phyloP scores from a whole-genome alignment of 140 eudicot species.

The Senecio squalidus region DNA sequence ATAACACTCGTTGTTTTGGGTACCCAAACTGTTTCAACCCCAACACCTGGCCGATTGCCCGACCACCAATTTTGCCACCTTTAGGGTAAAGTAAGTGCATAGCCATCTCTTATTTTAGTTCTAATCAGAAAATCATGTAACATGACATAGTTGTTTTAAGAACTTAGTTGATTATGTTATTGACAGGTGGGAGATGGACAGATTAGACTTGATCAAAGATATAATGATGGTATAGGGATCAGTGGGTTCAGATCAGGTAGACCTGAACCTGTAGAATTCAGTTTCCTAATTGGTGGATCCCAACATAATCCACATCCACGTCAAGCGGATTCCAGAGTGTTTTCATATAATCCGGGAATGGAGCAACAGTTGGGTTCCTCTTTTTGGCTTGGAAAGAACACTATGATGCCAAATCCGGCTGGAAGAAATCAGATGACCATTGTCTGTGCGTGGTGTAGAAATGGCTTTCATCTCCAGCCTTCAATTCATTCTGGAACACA shows the following conservation, averaged over 20 bases:
- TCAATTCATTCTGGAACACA: conserved; percentile 42
- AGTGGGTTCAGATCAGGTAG: conserved; percentile 41
- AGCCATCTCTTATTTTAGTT: no score
- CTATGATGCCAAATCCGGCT: conserved; percentile 44
- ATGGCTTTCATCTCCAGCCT: conserved; percentile 55
- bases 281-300: conserved; percentile 57
- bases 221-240: conserved; percentile 35
- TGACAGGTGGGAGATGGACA: conserved; percentile 49
- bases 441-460: conserved; percentile 79
- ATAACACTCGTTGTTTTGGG: no score
- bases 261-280: conserved; percentile 77
- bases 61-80: no score
- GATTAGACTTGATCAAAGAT: conserved; percentile 41
- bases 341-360: conserved; percentile 35
- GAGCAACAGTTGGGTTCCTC: conserved; percentile 56
- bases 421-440: conserved; percentile 41
- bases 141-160: neutral
- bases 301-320: conserved; percentile 46
- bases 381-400: conserved; percentile 65
- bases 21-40: no score
- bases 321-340: conserved; percentile 45
- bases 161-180: neutral
- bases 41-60: no score
- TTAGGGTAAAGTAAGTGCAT: no score
- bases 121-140: no score